Evolutionary conservation across 2,329 filamentous ascomycete species (phyloP).

Genomic region (Lasiodiplodia citricola): DNA sequence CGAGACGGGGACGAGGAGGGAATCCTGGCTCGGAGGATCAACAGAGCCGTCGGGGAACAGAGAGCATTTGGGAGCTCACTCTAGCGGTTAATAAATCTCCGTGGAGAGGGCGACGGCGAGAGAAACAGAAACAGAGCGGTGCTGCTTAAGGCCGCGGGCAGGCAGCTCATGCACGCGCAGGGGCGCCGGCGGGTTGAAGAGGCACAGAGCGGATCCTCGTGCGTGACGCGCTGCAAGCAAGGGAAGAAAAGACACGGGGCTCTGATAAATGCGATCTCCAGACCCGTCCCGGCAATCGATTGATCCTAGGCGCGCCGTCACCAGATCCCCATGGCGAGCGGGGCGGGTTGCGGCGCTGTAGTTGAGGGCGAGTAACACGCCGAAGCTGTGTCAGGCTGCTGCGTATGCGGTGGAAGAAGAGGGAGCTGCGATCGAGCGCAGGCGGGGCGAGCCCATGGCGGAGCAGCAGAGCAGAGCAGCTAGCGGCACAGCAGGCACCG

Average conservation of each 20-base stretch:
- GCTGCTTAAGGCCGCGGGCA: not conserved
- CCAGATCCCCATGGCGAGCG: constrained; percentile 13
- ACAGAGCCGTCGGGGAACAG: not conserved
- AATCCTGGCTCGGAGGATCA: constrained; percentile 9
- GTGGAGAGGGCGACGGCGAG: not conserved
- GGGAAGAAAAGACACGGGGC: constrained; percentile 8
- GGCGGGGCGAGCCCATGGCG: not conserved
- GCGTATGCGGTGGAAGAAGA: constrained; percentile 17
- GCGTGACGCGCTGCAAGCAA: constrained; percentile 11
- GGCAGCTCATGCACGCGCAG: not conserved
- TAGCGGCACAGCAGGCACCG: not conserved
- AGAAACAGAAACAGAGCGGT: not conserved
- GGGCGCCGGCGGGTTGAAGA: too few relatives aligned
- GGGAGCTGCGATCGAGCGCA: constrained; percentile 5
- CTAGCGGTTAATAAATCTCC: not conserved
- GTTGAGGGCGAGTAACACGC: not conserved
- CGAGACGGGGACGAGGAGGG: not conserved
- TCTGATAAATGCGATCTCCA: constrained; percentile 14
- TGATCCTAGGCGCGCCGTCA: constrained; percentile 18
- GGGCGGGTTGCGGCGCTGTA: not conserved
- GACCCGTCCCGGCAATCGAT: constrained; percentile 10
- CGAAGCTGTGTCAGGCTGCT: constrained; percentile 10
- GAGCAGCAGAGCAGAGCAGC: constrained; percentile 1
- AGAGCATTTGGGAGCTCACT: constrained; percentile 1
- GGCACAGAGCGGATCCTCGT: not conserved